These are phyloP conservation scores for Pelomyxa schiedti DNA, from an alignment of 78 protist species.

Conservation along the genomic window DNA sequence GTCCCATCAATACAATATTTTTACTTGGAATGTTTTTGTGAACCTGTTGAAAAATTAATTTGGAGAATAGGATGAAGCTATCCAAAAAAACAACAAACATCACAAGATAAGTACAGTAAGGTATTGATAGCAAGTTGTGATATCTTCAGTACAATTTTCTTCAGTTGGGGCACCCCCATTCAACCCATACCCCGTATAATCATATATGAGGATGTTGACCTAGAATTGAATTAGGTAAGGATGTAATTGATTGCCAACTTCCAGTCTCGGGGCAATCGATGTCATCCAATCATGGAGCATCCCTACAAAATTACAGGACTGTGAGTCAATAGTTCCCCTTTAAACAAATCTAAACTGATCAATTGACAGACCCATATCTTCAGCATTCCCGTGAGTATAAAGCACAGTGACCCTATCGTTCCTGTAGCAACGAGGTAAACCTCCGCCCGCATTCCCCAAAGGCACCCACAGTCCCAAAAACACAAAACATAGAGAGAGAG, in stretches of 20 bases:
- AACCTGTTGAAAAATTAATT: no score
- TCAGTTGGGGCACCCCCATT: background rate
- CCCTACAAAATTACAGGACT: no score
- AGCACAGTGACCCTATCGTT: background rate
- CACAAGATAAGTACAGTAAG: no score
- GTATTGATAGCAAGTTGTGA: background rate
- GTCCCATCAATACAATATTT: no score
- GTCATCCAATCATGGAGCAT: background rate
- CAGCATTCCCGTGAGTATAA: background rate
- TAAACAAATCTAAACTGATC: no score
- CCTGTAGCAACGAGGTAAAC: no score
- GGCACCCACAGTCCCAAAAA: no score
- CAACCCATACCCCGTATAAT: background rate
- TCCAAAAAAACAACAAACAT: background rate
- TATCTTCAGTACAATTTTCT: background rate
- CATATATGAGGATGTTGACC: background rate
- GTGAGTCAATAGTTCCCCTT: no score
- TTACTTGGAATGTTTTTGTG: no score
- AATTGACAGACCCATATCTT: background rate
- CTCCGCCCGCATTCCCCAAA: no score
- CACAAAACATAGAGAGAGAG: no score
- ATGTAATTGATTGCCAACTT: no score
- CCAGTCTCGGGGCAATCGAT: background rate
- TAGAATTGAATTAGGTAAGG: background rate
- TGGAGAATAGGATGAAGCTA: background rate